phyloP scores from a whole-genome alignment of 441 rosid species.

The Adansonia rubrostipa region DNA sequence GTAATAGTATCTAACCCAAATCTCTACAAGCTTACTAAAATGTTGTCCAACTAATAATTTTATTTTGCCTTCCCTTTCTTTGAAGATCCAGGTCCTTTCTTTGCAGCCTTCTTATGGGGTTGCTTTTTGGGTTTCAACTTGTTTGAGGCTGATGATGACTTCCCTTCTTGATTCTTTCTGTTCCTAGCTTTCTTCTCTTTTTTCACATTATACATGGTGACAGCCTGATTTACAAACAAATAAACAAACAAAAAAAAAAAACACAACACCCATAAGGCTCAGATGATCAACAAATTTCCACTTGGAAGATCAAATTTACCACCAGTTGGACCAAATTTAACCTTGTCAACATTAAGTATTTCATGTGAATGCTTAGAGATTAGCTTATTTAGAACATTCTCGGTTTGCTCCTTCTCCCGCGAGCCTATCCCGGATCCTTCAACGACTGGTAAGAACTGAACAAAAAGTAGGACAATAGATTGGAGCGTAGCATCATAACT shows the following conservation, averaged over 20 bases:
- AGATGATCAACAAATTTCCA: neutral
- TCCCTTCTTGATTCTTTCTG: slow-evolving; percentile 36
- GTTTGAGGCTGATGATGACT: slow-evolving; percentile 48
- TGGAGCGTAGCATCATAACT: neutral
- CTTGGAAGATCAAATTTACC: slow-evolving; percentile 26
- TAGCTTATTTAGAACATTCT: slow-evolving; percentile 76
- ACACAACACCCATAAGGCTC: neutral
- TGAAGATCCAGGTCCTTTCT: slow-evolving; percentile 41
- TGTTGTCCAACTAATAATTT: neutral
- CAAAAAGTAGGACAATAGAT: neutral
- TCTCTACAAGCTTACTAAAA: slow-evolving; percentile 21
- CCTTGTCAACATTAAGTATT: slow-evolving; percentile 85
- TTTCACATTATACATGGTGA: slow-evolving; percentile 76
- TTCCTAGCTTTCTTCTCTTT: slow-evolving; percentile 57
- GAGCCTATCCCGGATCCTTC: slow-evolving; percentile 60
- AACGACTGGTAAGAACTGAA: slow-evolving; percentile 84
- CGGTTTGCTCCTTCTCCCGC: slow-evolving; percentile 79
- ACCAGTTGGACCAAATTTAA: slow-evolving; percentile 27
- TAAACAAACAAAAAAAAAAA: neutral
- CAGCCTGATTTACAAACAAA: slow-evolving; percentile 51
- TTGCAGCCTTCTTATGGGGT: slow-evolving; percentile 49
- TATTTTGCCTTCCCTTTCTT: slow-evolving; percentile 50
- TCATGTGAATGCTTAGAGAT: slow-evolving; percentile 83
- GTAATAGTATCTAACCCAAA: neutral
- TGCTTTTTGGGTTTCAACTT: slow-evolving; percentile 73